These are phyloP conservation scores for Mycena albidolilacea DNA, from an alignment of 768 basidiomycete species.

Conservation along the genomic window DNA sequence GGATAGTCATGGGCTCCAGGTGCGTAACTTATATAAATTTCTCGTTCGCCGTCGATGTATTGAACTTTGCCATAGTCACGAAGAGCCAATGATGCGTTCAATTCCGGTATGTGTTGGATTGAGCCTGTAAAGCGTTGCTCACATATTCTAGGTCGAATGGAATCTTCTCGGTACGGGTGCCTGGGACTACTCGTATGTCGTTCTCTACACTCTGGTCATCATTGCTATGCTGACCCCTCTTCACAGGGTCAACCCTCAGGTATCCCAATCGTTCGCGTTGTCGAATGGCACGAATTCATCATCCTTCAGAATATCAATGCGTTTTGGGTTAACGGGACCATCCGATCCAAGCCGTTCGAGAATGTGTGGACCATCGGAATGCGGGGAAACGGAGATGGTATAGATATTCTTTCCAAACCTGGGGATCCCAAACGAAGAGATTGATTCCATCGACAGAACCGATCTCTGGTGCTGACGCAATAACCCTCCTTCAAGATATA, in stretches of 20 bases:
- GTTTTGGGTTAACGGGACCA: slow-evolving; percentile 74
- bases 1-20: slow-evolving; percentile 82
- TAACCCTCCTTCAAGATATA: slow-evolving; percentile 68
- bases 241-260: slow-evolving; percentile 27
- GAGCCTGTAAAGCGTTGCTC: too few relatives aligned
- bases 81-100: slow-evolving; percentile 84
- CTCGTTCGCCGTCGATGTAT: background rate
- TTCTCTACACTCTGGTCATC: background rate
- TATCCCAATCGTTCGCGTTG: background rate
- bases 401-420: slow-evolving; percentile 30
- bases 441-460: slow-evolving; percentile 55
- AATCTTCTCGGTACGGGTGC: slow-evolving; percentile 66
- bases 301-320: slow-evolving; percentile 59
- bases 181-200: slow-evolving; percentile 65
- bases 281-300: background rate
- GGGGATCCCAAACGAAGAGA: background rate
- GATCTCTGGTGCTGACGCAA: slow-evolving; percentile 60
- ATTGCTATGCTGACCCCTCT: background rate
- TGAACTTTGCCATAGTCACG: slow-evolving; percentile 58
- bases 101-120: slow-evolving; percentile 56
- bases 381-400: slow-evolving; percentile 74
- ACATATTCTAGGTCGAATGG: slow-evolving; percentile 72
- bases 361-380: slow-evolving; percentile 79
- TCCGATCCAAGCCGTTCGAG: slow-evolving; percentile 73
- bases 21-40: slow-evolving; percentile 32